Evolutionary conservation across 345 rosid species (phyloP).

Genomic region (Linum usitatissimum): DNA sequence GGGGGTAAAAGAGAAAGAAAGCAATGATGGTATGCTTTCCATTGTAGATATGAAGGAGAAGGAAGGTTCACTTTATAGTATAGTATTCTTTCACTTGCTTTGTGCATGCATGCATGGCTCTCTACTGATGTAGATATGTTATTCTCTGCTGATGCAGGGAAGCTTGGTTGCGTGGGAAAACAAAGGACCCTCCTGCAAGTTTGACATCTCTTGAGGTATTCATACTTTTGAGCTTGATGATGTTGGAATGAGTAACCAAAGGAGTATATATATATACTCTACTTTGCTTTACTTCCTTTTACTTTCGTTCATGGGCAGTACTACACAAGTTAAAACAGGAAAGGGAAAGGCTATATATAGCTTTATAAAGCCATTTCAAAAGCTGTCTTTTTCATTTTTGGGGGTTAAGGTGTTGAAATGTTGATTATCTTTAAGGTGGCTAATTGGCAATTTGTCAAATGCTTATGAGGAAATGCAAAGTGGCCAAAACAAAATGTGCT

Average conservation of each 20-base stretch:
- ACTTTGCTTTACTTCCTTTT: conserved; percentile 5
- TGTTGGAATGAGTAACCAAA: conserved; percentile 15
- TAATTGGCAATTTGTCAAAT: conserved; percentile 8
- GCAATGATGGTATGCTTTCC: conserved; percentile 31
- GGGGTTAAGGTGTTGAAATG: conserved; percentile 17
- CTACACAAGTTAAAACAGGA: conserved; percentile 6
- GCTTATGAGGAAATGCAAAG: neutral
- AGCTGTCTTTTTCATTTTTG: conserved; percentile 7
- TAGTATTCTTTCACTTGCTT: neutral
- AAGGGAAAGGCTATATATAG: conserved; percentile 9
- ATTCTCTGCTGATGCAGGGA: conserved; percentile 46
- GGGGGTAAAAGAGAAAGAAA: conserved; percentile 19
- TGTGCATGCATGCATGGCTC: conserved; percentile 58
- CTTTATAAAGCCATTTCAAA: conserved; percentile 21
- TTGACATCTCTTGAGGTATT: conserved; percentile 66
- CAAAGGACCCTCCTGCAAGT: conserved; percentile 49
- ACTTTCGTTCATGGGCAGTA: conserved; percentile 18
- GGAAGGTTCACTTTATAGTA: conserved; percentile 12
- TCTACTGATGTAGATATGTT: conserved; percentile 34
- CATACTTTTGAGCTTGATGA: conserved; percentile 12
- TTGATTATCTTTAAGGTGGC: neutral
- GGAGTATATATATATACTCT: neutral
- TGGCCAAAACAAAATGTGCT: neutral
- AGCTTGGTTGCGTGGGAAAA: conserved; percentile 82
- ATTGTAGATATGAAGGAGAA: neutral